Percentiles rank a stretch among this genome's conserved stretches.
Evolutionary conservation across 495 filamentous ascomycete genomes (phyloP).

Genomic region (Podospora comata): DNA sequence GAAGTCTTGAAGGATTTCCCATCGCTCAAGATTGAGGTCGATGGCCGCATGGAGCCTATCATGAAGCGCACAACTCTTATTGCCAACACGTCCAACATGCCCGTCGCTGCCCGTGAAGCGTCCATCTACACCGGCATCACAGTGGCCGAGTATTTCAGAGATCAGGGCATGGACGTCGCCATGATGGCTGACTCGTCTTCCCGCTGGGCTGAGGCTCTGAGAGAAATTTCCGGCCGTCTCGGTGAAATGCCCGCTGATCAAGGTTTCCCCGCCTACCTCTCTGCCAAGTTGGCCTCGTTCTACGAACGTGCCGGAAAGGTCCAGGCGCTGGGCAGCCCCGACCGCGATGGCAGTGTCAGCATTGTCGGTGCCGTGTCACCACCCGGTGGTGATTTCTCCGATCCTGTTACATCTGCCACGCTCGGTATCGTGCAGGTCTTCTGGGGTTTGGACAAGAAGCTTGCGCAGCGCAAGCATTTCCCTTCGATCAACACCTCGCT

Average conservation of each 20-base stretch:
- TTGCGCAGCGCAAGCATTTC: slow-evolving; percentile 98
- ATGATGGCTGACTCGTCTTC: slow-evolving; percentile 99
- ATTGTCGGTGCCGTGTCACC: slow-evolving; percentile 98
- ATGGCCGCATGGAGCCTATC: slow-evolving; percentile 94
- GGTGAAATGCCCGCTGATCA: slow-evolving; percentile 99
- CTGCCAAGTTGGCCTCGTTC: slow-evolving; percentile 95
- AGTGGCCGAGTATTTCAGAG: slow-evolving; percentile 96
- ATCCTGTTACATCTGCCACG: slow-evolving; percentile 92
- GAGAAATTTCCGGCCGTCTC: slow-evolving; percentile 97
- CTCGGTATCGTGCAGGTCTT: slow-evolving; percentile 99
- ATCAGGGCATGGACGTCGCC: slow-evolving; percentile 94
- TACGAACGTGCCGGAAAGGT: slow-evolving; percentile 96
- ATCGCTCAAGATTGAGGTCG: slow-evolving; percentile 84
- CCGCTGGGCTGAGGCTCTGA: slow-evolving; percentile 95
- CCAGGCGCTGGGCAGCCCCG: slow-evolving; percentile 79
- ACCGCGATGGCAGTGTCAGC: slow-evolving; percentile 85
- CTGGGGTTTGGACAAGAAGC: slow-evolving; percentile 99
- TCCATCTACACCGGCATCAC: slow-evolving; percentile 99
- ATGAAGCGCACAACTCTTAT: slow-evolving; percentile 99
- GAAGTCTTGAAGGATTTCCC: slow-evolving; percentile 99
- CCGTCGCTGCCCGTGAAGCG: slow-evolving; percentile 95
- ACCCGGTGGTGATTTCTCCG: slow-evolving; percentile 97
- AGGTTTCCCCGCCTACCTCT: slow-evolving; percentile 96
- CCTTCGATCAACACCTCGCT: slow-evolving; percentile 94
- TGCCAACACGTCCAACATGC: slow-evolving; percentile 99